These are phyloP conservation scores for Cocos nucifera DNA, from an alignment of 176 grass and related monocot genomes.

Conservation along the genomic window DNA sequence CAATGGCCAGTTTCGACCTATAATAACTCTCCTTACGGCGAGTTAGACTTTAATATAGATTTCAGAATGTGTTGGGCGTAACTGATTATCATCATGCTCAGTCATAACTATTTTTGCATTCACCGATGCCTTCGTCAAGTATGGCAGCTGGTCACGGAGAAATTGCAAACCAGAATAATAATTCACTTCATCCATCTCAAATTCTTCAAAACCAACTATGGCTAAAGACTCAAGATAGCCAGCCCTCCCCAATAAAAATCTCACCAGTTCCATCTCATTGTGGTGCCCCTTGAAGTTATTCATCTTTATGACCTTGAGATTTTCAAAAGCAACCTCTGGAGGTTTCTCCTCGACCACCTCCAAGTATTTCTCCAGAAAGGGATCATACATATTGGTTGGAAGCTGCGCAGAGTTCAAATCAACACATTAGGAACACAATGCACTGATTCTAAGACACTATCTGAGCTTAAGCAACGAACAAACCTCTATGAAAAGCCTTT, in stretches of 20 bases:
- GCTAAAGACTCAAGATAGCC: slow-evolving; percentile 40
- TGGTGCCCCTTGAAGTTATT: slow-evolving; percentile 73
- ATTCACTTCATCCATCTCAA: slow-evolving; percentile 31
- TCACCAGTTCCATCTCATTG: slow-evolving; percentile 62
- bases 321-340: slow-evolving; percentile 58
- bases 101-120: slow-evolving; percentile 41
- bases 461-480: too few relatives aligned
- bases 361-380: slow-evolving; percentile 59
- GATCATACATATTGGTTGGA: slow-evolving; percentile 52
- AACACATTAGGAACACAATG: too few relatives aligned
- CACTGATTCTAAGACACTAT: too few relatives aligned
- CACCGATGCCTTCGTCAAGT: slow-evolving; percentile 44
- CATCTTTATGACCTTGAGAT: slow-evolving; percentile 63
- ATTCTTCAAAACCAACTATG: slow-evolving; percentile 48
- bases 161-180: slow-evolving; percentile 21
- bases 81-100: slow-evolving; percentile 33
- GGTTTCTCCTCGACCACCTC: slow-evolving; percentile 50
- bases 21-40: slow-evolving; percentile 6
- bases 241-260: slow-evolving; percentile 55
- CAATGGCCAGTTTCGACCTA: slow-evolving; percentile 8
- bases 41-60: slow-evolving; percentile 70
- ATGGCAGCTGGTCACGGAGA: slow-evolving; percentile 26
- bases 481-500: slow-evolving; percentile 84
- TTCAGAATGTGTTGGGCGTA: slow-evolving; percentile 61
- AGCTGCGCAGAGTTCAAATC: slow-evolving; percentile 27